Percentiles rank a stretch among this genome's conserved stretches.
Evolutionary conservation across 2,329 filamentous ascomycete species (phyloP).

Genomic region (Atkinsonella hypoxylon): DNA sequence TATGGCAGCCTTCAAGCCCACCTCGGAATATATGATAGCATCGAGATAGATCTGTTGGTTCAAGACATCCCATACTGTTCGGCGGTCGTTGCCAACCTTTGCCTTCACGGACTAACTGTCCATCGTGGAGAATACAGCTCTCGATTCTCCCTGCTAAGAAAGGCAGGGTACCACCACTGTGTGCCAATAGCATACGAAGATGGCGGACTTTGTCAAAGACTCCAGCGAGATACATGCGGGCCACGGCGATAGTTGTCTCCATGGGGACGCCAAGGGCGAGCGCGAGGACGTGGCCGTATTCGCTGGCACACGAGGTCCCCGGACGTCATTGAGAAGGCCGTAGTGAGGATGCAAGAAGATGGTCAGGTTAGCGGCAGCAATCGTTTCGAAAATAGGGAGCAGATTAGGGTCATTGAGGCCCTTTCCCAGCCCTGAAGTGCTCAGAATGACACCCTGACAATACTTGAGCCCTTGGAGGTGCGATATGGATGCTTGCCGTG

Average conservation of each 20-base stretch:
- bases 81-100: constrained; percentile 35
- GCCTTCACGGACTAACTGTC: constrained; percentile 54
- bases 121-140: constrained; percentile 76
- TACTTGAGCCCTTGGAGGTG: constrained; percentile 49
- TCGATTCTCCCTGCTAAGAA: constrained; percentile 84
- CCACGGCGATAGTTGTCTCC: constrained; percentile 84
- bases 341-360: constrained; percentile 91
- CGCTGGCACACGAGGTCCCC: constrained; percentile 55
- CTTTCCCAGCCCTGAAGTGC: constrained; percentile 67
- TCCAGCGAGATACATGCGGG: constrained; percentile 75
- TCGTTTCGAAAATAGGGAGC: constrained; percentile 57
- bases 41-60: constrained; percentile 74
- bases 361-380: constrained; percentile 52
- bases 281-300: constrained; percentile 80
- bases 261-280: constrained; percentile 80
- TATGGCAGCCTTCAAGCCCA: constrained; percentile 59
- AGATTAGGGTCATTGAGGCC: constrained; percentile 70
- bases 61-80: constrained; percentile 44
- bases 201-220: constrained; percentile 66
- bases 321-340: constrained; percentile 69
- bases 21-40: constrained; percentile 70
- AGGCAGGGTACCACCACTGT: constrained; percentile 78
- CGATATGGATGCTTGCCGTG: constrained; percentile 52
- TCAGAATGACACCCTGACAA: constrained; percentile 78
- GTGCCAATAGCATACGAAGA: constrained; percentile 67